Conservation (phyloP, 2,329 filamentous ascomycete genomes). For the Curvularia hawaiiensis region DNA sequence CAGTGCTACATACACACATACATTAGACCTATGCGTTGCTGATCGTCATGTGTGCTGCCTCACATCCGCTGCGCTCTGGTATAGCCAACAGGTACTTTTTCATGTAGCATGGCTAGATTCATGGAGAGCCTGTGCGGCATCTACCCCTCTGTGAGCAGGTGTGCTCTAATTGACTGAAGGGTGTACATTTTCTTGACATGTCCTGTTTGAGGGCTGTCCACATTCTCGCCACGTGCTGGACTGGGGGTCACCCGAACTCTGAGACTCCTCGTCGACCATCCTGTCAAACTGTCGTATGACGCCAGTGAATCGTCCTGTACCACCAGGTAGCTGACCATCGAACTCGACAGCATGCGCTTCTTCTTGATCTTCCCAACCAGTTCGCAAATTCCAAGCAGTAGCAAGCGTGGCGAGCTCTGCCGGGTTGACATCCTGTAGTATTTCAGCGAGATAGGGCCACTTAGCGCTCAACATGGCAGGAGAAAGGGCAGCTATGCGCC, state of each 20-base stretch:
- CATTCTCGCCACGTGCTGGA: too few relatives aligned
- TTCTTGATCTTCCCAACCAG: slow-evolving; percentile 40
- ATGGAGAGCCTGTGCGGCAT: too few relatives aligned
- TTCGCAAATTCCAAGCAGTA: slow-evolving; percentile 41
- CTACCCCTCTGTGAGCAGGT: too few relatives aligned
- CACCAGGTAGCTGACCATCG: slow-evolving; percentile 49
- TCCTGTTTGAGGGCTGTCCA: too few relatives aligned
- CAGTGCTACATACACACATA: neutral
- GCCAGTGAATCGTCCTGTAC: slow-evolving; percentile 50
- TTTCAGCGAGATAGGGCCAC: slow-evolving; percentile 47
- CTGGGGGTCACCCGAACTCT: slow-evolving; percentile 18
- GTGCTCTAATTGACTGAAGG: too few relatives aligned
- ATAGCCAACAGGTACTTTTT: neutral
- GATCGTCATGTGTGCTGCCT: neutral
- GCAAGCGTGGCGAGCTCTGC: slow-evolving; percentile 40
- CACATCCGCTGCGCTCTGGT: neutral
- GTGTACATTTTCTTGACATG: too few relatives aligned
- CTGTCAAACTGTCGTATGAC: slow-evolving; percentile 29
- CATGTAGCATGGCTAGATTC: too few relatives aligned
- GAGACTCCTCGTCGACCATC: slow-evolving; percentile 18
- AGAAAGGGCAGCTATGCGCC: slow-evolving; percentile 37
- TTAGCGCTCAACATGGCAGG: slow-evolving; percentile 46
- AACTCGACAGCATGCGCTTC: slow-evolving; percentile 48
- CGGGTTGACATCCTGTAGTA: slow-evolving; percentile 46
- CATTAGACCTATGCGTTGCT: too few relatives aligned